Evolutionary conservation across 208 protist genomes (phyloP).

Genomic region (Acanthamoeba quina): DNA sequence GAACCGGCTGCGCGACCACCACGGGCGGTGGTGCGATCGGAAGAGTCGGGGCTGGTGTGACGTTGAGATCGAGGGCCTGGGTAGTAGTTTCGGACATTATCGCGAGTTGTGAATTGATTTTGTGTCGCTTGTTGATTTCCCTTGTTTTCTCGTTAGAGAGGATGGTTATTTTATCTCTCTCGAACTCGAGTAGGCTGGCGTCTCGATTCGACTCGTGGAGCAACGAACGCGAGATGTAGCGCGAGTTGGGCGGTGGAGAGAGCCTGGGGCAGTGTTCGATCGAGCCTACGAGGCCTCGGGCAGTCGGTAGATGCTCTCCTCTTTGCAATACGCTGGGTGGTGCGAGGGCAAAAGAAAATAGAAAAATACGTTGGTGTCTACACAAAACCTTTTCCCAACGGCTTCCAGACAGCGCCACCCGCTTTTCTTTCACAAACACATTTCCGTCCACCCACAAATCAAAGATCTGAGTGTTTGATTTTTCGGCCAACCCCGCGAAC

Average conservation of each 20-base stretch:
- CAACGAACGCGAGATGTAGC: too few relatives aligned
- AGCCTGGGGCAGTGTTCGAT: neutral
- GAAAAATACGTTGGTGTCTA: constrained; percentile 29
- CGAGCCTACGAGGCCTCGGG: neutral
- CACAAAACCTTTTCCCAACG: constrained; percentile 65
- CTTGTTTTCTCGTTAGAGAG: neutral
- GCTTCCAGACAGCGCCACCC: neutral
- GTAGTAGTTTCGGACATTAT: neutral
- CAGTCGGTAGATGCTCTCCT: neutral
- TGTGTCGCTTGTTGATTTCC: neutral
- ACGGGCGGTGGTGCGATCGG: neutral
- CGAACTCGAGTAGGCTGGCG: too few relatives aligned
- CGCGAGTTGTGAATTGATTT: neutral
- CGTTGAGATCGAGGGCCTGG: neutral
- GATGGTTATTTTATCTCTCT: neutral
- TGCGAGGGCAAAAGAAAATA: neutral
- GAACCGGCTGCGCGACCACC: neutral
- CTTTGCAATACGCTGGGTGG: neutral
- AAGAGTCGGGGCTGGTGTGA: neutral
- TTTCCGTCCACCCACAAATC: neutral
- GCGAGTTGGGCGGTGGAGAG: too few relatives aligned
- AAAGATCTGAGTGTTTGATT: neutral
- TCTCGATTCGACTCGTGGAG: too few relatives aligned
- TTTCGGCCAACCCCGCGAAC: neutral
- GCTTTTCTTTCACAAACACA: constrained; percentile 40